Evolutionary conservation across 1,139 yeast species (phyloP), one percentile per base, ranked within the genome.

Genomic region (Scheffersomyces quercinus): DNA sequence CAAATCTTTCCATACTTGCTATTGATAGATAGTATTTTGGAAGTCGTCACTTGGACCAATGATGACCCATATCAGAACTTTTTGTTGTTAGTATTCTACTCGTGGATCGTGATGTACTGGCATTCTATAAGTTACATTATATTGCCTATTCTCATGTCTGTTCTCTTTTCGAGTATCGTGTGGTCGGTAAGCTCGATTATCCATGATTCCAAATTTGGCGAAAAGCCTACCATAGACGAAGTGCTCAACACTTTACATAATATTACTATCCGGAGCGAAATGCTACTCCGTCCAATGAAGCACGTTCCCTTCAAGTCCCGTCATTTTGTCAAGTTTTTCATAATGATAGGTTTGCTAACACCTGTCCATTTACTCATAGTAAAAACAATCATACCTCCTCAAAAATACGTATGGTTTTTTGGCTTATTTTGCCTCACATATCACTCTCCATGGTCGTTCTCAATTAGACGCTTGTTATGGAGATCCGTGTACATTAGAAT

Each of bases 221-320:
- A 72, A 49, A 73, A 68, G 50, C 85, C 85, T 5, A 80, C 85
- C 1, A 60, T 81, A 36, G 85, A 80, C 44, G 85, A 81, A 51
- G 79, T 81, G 1, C 51, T 81, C 38, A 73, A 74, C 48, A 72
- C 80, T 0, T 56, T 80, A 44, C 76, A 76, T 44, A 81, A 81
- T 51, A 67, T 81, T 39, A 68, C 76, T 1, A 62, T 69, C 0
- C 64, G 84, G 39, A 63, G 69, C 47, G 80, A 77, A 41, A 64
- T 75, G 55, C 42, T 79, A 3, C 54, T 77, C 14, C 59, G 71
- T 15, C 81, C 82, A 0, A 58, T 71, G 4, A 63, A 65, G 43
- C 68, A 66, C 41, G 55, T 69, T 26, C 59, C 62, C 13, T 58
- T 72, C 41, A 57, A 54, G 34, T 36, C 46, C 8, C 49, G 51